These are phyloP conservation scores for Aspergillus olivimuriae DNA, from an alignment of 495 filamentous ascomycete genomes.

Conservation along the genomic window DNA sequence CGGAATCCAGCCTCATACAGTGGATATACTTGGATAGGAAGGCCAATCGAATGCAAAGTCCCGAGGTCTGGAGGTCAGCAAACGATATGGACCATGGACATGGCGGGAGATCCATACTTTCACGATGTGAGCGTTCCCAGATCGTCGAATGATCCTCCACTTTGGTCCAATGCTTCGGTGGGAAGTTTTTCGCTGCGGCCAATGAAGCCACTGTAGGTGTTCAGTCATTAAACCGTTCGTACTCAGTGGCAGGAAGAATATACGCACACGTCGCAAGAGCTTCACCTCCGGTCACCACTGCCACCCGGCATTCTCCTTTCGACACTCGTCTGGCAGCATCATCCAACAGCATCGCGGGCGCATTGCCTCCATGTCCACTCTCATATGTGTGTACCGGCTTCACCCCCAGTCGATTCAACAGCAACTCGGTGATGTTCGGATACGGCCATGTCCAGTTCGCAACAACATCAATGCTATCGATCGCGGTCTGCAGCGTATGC, in stretches of 20 bases:
- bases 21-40: conserved; percentile 50
- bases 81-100: too few relatives aligned
- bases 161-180: conserved; percentile 42
- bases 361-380: conserved; percentile 48
- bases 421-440: conserved; percentile 39
- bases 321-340: conserved; percentile 47
- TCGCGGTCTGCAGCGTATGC: conserved; percentile 26
- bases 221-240: conserved; percentile 14
- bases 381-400: conserved; percentile 31
- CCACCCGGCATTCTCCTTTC: conserved; percentile 38
- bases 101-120: too few relatives aligned
- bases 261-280: conserved; percentile 46
- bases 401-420: conserved; percentile 35
- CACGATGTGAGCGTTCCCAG: conserved; percentile 11
- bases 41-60: conserved; percentile 38
- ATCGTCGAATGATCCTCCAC: conserved; percentile 23
- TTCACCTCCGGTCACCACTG: conserved; percentile 50
- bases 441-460: conserved; percentile 54
- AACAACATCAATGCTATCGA: conserved; percentile 51
- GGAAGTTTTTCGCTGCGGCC: conserved; percentile 29
- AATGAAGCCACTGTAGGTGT: conserved; percentile 26
- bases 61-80: conserved; percentile 23
- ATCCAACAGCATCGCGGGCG: conserved; percentile 48
- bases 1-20: conserved; percentile 49
- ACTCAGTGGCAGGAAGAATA: background rate